Evolutionary conservation across 1,139 yeast species (phyloP), one percentile per base, ranked within the genome.

Genomic region (Suhomyces bolitotheri): DNA sequence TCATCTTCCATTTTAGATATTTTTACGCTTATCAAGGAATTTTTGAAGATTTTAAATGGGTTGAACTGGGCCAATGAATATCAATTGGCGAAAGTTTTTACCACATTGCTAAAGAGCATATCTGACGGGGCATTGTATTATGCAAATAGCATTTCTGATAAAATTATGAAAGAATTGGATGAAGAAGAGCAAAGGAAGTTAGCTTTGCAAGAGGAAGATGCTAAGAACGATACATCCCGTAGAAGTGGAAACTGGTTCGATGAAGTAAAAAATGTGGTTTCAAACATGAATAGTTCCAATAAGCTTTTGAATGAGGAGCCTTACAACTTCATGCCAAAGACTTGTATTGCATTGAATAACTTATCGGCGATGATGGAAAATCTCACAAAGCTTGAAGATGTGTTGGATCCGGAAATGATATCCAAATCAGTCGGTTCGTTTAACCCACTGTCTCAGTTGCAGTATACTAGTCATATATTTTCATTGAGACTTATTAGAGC

Each of bases 261-360:
- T 38, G 77, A 69, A 38, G 69, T 72, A 36, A 70, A 63, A 42
- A 66, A 60, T 62, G 68, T 70, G 6, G 79, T 79, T 9, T 67
- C 68, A 33, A 76, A 69, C 33, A 71, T 64, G 25, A 55, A 46
- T 22, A 40, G 78, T 70, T 3, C 60, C 2, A 48, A 59, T 39
- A 58, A 66, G 44, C 41, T 64, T n/a, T 50, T 41, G 7, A 29
- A 61, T 4, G 75, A 81, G 45, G 64, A 76, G 16, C 78, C 89
- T 0, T 82, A 73, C 53, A 73, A 78, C 38, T 86, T 85, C 60
- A 67, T 72, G 43, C 67, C 73, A 3, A 68, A 73, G 36, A 80
- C 92, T 0, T 87, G 95, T 58, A 76, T 85, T n/a, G 82, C 84
- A 15, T 64, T 88, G 36, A 86, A 86, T 55, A 80, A 88, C 49